Base-by-base conservation (phyloP, 352 stramenopile genomes). In the Peronospora farinosa region DNA sequence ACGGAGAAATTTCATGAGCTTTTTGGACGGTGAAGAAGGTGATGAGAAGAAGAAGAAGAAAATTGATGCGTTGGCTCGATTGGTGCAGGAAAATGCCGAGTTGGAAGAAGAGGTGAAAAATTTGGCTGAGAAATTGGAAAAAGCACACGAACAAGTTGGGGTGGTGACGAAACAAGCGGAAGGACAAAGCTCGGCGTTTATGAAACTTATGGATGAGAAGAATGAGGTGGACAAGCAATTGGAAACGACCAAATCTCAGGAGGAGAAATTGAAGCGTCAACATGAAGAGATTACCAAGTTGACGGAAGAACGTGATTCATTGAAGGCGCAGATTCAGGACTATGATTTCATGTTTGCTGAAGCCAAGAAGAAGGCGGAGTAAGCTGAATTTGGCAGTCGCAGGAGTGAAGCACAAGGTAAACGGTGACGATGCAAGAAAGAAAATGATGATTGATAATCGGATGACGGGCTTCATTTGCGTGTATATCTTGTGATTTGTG, bases 301-400 rank as follows among this genome's bases (percentile, higher is more conserved):
- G 13, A 78, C 55, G 53, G 66, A 58, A 7, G 81, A 92, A 31
- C 59, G 78, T 42, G 81, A 90, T 45, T 57, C 78, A 13, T 65
- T 92, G 42, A 86, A 83, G 73, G 74, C 37, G 38, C 81, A 92
- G 57, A 78, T 92, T 41, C 78, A 92, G 48, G 81, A 92, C 59
- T 92, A 92, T 55, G 81, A 92, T 63, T 92, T 92, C 48, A 92
- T 92, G 81, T 92, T 92, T 66, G 70, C 81, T 5, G 81, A 92
- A 12, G 81, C 78, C 35, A 88, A 88, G 68, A 92, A 92, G 67
- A 92, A 92, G 48, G 79, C 78, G 1, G 69, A 86, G 38, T 92
- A 82, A 76, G 37, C 10, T 49, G 0, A 27, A 4, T 27, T 5
- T 41, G 11, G 54, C 36, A 52, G 37, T 4, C 15, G 32, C 33